A percentile compares a stretch with the other conserved stretches of the same genome.
Conservation (phyloP, 108 stramenopile species). For the Cyclotella baltica region DNA sequence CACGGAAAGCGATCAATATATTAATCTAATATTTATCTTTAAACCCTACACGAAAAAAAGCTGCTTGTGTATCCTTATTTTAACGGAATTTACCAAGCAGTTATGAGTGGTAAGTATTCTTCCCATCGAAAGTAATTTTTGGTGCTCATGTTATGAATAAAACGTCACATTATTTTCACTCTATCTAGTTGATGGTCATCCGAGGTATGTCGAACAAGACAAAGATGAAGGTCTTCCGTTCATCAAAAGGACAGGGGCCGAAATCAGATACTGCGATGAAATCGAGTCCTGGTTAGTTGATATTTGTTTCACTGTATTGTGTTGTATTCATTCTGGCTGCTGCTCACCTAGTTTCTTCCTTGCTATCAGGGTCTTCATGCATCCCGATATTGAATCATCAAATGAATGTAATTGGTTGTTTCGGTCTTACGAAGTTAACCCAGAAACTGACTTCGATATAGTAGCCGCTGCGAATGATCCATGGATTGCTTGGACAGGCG, state of each 20-base stretch:
- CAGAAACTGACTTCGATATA: constrained; percentile 8
- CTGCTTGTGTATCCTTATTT: constrained; percentile 33
- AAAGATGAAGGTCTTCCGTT: constrained; percentile 19
- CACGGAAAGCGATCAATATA: too few relatives aligned
- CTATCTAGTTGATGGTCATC: constrained; percentile 9
- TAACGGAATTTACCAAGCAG: constrained; percentile 32
- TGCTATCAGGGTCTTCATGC: neutral
- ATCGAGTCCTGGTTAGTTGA: constrained; percentile 24
- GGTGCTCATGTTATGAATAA: neutral
- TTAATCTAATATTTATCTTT: too few relatives aligned
- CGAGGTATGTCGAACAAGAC: constrained; percentile 33
- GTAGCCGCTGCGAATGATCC: neutral
- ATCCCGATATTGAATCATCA: constrained; percentile 7
- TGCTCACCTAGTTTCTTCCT: too few relatives aligned
- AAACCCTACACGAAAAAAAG: too few relatives aligned
- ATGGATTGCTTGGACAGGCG: constrained; percentile 3
- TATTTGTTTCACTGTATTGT: neutral
- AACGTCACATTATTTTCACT: neutral
- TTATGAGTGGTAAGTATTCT: neutral
- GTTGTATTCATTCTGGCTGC: neutral
- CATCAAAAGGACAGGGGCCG: constrained; percentile 11
- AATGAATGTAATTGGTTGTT: constrained; percentile 44
- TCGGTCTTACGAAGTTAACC: neutral
- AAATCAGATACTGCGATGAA: constrained; percentile 32
- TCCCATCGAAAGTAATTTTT: neutral